phyloP scores from a whole-genome alignment of 345 rosid species.

The Eucalyptus polybractea region DNA sequence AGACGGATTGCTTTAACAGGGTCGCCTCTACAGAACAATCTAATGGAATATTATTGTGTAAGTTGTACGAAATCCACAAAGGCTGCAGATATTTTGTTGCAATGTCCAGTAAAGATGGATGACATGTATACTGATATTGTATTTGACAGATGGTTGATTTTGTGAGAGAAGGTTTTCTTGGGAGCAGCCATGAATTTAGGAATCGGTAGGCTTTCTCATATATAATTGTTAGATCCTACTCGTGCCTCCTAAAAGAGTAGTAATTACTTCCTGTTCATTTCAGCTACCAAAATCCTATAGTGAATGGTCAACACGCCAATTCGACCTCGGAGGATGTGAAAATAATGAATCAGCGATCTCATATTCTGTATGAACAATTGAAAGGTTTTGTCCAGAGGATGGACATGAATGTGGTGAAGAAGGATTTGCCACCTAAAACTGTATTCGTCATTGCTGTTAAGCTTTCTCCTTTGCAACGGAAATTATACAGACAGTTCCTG shows the following conservation, averaged over 20 bases:
- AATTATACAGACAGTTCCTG: conserved; percentile 86
- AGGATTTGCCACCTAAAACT: conserved; percentile 97
- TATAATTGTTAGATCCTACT: neutral
- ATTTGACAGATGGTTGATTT: conserved; percentile 96
- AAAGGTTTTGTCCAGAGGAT: conserved; percentile 99
- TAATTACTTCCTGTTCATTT: conserved; percentile 2
- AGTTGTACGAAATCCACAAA: conserved; percentile 4
- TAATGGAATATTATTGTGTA: conserved; percentile 99
- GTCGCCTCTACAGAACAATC: conserved; percentile 98
- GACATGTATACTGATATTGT: neutral
- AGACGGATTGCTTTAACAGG: conserved; percentile 99
- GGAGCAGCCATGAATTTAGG: conserved; percentile 97
- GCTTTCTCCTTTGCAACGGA: conserved; percentile 89
- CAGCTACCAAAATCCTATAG: conserved; percentile 99
- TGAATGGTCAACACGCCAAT: conserved; percentile 97
- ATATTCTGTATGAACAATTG: conserved; percentile 88
- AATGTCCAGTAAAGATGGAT: neutral
- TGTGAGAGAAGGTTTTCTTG: conserved; percentile 99
- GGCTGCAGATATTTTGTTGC: neutral
- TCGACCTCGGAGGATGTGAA: conserved; percentile 90
- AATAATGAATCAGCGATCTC: conserved; percentile 99
- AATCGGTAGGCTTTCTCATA: conserved; percentile 60
- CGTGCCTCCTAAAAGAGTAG: neutral
- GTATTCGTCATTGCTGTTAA: conserved; percentile 92
- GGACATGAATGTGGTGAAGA: conserved; percentile 98